phyloP scores from a whole-genome alignment of 2,329 filamentous ascomycete species.

The Penicillium sp. region DNA sequence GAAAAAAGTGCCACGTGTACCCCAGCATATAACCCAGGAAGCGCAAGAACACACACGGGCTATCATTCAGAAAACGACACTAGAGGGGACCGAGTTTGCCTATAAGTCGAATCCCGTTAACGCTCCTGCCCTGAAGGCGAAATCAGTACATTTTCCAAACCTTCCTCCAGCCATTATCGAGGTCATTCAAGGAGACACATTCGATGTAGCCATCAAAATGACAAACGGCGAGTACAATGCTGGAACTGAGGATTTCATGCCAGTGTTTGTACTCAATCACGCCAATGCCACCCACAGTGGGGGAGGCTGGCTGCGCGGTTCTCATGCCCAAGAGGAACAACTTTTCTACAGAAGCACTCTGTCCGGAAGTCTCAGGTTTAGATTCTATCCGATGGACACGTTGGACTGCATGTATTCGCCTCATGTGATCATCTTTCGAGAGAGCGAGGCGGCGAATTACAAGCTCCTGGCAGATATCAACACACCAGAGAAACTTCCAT shows the following conservation, averaged over 20 bases:
- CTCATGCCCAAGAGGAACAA: constrained; percentile 68
- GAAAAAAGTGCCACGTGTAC: no score
- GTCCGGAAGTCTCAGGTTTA: constrained; percentile 37
- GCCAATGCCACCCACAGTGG: constrained; percentile 60
- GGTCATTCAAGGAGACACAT: constrained; percentile 60
- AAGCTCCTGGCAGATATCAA: constrained; percentile 42
- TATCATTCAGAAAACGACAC: no score
- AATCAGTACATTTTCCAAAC: constrained; percentile 45
- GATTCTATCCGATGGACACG: constrained; percentile 57
- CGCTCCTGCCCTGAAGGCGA: constrained; percentile 38
- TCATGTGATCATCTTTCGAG: constrained; percentile 60
- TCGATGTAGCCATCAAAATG: constrained; percentile 57
- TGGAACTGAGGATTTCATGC: constrained; percentile 20
- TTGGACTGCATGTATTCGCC: constrained; percentile 62
- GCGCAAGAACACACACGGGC: no score
- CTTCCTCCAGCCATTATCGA: constrained; percentile 43
- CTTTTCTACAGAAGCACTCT: constrained; percentile 64
- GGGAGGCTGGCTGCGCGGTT: constrained; percentile 65
- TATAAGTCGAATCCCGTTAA: not conserved
- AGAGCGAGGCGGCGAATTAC: constrained; percentile 51
- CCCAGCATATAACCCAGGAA: no score
- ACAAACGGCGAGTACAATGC: constrained; percentile 17
- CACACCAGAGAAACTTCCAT: constrained; percentile 7
- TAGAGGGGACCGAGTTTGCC: not conserved
- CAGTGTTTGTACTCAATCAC: constrained; percentile 67